Evolutionary conservation across 805 yeast species (phyloP), one percentile per base, ranked within the genome.

Genomic region (Yamadazyma philogaea): DNA sequence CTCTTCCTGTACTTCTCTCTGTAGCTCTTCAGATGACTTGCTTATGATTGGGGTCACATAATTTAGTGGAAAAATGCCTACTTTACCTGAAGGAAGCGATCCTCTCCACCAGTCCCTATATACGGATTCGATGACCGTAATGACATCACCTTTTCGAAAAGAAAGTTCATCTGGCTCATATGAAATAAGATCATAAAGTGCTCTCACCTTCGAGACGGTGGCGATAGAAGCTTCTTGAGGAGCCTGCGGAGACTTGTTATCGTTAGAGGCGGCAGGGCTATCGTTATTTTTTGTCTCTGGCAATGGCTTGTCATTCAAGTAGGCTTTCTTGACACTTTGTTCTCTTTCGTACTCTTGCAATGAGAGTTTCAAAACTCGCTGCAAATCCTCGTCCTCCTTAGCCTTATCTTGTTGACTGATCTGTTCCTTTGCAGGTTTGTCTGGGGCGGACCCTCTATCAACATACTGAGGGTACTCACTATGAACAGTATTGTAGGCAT

Each of bases 21-120:
- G 63, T 4, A 83, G 47, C 49, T 89, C 90, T 37, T 75, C 74
- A 2, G 77, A 72, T 0, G 87, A 71, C 27, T 84, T 82, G 35
- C 81, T 84, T 1, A 81, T 77, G 4, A 89, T 66, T 2, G 89
- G 89, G 0, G 87, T 77, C 1, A 93, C 98, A 57, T 93, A 91
- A 59, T 91, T 91, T 45, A 87, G 75, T 0, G 99, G 99, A 63
- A 91, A 89, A 11, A 93, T 83, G 15, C 99, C 99, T 39, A 81
- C 72, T 42, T 74, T 75, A 1, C 96, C 96, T 42, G 77, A 74
- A 3, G 74, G 60, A 39, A 91, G 64, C 5, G 91, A 78, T 12
- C 99, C 99, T 51, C 87, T 76, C 84, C 96, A 87, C 99, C 99
- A 91, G 57, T 91, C 98, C 48, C 87, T 75, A 60, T 89, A 90